Evolutionary conservation across 495 filamentous ascomycete species (phyloP).

Genomic region (Hamigera avellanea): DNA sequence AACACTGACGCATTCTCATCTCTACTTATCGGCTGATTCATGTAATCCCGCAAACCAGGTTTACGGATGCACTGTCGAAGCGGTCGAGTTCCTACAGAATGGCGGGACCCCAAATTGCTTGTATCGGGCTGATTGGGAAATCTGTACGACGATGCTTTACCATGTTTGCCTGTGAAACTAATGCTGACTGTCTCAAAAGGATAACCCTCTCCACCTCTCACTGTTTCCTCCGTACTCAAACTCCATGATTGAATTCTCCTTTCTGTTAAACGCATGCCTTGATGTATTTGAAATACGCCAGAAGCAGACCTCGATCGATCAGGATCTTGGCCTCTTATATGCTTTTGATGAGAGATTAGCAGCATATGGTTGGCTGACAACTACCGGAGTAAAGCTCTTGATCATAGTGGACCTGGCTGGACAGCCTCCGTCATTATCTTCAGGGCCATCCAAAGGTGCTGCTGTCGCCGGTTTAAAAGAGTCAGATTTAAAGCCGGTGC

Average conservation of each 20-base stretch:
- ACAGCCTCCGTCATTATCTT: conserved; percentile 16
- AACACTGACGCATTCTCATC: too few relatives aligned
- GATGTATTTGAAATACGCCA: conserved; percentile 83
- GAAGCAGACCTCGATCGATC: conserved; percentile 52
- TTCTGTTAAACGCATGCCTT: conserved; percentile 79
- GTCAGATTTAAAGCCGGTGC: conserved; percentile 67
- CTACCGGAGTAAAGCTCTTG: conserved; percentile 83
- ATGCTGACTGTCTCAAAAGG: conserved; percentile 38
- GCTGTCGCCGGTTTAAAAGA: conserved; percentile 53
- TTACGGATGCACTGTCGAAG: too few relatives aligned
- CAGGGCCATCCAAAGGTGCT: conserved; percentile 18
- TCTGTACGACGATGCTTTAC: conserved; percentile 42
- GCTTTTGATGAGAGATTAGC: conserved; percentile 85
- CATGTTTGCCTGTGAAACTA: neutral
- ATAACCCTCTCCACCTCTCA: conserved; percentile 88
- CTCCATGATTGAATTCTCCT: conserved; percentile 70
- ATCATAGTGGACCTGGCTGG: conserved; percentile 82
- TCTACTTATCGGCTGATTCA: too few relatives aligned
- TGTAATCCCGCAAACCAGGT: too few relatives aligned
- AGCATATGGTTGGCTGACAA: conserved; percentile 93
- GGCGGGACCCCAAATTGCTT: conserved; percentile 52
- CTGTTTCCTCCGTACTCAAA: conserved; percentile 67
- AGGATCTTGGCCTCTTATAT: conserved; percentile 86
- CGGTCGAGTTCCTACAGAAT: too few relatives aligned
- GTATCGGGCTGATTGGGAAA: conserved; percentile 86